Evolutionary conservation across 305 asterid genomes (phyloP), one percentile per base, ranked within the genome.

Genomic region (Caryopteris hybrid): DNA sequence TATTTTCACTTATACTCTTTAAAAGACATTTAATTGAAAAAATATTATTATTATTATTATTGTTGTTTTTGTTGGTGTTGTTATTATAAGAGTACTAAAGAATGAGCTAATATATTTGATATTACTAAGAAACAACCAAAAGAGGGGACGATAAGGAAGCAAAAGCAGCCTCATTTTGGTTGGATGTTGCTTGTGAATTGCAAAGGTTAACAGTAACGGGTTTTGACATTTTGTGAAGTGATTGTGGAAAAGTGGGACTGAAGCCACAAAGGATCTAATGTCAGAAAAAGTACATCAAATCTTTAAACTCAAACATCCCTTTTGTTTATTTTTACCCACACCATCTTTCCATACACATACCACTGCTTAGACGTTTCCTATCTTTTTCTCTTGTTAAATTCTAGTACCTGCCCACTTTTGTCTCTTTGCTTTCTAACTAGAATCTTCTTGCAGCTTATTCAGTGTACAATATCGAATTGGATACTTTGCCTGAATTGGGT

Each of bases 191-290:
- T 56, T 69, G 71, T 65, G 74, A 56, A 72, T 58, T 73, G 68
- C 70, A 73, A 75, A 71, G 70, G 73, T 48, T 72, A 66, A 42
- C 51, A 67, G 80, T 76, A 61, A 39, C 74, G 84, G 59, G 20
- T 54, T 71, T 78, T 80, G 79, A 83, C 86, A 75, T 73, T 54
- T 76, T 61, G 85, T 69, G 84, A 17, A 45, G 36, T 42, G 47
- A 67, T 70, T 82, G 79, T 64, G 70, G 76, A 59, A 78, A 66
- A 73, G 64, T 41, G 70, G 60, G 74, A 74, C 54, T 53, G 23
- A 55, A 48, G 73, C 46, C 25, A 33, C 34, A 38, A 76, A 74
- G 63, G 79, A 74, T 77, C 84, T 80, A 82, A 74, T 79, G 16
- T 75, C 45, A 72, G 53, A 69, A 42, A 75, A 58, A 71, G 74